Conservation (phyloP, 345 rosid species). For the Eucalyptus shirleyi region DNA sequence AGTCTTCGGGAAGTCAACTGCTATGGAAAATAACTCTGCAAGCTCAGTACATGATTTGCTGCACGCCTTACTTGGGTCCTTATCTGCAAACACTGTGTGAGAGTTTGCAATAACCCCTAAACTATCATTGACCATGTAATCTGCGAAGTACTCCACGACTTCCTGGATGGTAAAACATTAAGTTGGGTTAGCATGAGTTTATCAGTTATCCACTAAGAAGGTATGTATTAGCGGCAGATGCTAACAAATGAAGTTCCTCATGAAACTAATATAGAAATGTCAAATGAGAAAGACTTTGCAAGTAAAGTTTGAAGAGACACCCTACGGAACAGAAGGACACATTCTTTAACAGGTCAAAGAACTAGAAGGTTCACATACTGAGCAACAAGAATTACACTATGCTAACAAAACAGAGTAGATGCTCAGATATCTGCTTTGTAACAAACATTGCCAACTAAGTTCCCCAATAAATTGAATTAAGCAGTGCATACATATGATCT, state of each 20-base stretch:
- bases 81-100: constrained; percentile 43
- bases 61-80: constrained; percentile 14
- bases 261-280: constrained; percentile 35
- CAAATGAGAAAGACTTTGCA: constrained; percentile 1
- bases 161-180: constrained; percentile 12
- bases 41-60: constrained; percentile 25
- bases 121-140: constrained; percentile 46
- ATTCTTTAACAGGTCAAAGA: not conserved
- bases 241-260: not conserved
- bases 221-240: constrained; percentile 14
- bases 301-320: constrained; percentile 13
- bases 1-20: constrained; percentile 52
- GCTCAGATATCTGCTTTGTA: not conserved
- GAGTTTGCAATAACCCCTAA: constrained; percentile 44
- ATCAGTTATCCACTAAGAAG: constrained; percentile 1
- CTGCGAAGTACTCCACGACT: constrained; percentile 30
- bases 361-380: not conserved
- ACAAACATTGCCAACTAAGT: not conserved
- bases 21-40: constrained; percentile 29
- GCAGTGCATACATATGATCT: not conserved
- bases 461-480: not conserved
- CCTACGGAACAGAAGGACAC: not conserved
- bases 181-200: constrained; percentile 5
- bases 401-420: not conserved
- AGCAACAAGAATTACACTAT: not conserved